phyloP scores from a whole-genome alignment of 345 rosid species.

The Eucalyptus pauciflora region DNA sequence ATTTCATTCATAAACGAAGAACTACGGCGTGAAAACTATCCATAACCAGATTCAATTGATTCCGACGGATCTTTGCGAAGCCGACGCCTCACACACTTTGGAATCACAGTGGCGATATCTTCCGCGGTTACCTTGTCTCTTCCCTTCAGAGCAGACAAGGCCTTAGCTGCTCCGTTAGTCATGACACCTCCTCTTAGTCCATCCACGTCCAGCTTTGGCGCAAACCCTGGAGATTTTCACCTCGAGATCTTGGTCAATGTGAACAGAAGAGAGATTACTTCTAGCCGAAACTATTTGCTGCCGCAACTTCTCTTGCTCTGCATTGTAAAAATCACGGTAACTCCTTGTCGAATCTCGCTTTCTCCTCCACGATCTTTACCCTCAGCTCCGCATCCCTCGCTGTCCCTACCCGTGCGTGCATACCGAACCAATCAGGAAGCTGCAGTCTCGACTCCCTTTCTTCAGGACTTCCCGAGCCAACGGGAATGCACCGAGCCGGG shows the following conservation, averaged over 20 bases:
- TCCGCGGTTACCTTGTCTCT: conserved; percentile 64
- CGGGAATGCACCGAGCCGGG: conserved; percentile 76
- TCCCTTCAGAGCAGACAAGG: conserved; percentile 77
- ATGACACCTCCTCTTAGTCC: conserved; percentile 89
- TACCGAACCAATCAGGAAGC: conserved; percentile 77
- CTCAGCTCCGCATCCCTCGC: conserved; percentile 60
- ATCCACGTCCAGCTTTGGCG: conserved; percentile 76
- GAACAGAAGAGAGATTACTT: conserved; percentile 49
- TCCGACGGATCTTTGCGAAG: conserved; percentile 90
- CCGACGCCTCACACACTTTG: conserved; percentile 87
- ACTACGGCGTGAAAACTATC: neutral
- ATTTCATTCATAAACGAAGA: neutral
- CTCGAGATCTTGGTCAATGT: conserved; percentile 64
- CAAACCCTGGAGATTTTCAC: conserved; percentile 89
- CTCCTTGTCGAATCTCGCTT: no score
- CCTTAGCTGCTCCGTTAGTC: conserved; percentile 89
- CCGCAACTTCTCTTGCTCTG: conserved; percentile 64
- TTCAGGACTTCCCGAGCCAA: conserved; percentile 88
- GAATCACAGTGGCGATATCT: conserved; percentile 85
- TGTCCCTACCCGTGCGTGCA: conserved; percentile 86
- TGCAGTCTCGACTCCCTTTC: conserved; percentile 84
- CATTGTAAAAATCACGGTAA: no score
- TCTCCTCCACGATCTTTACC: no score
- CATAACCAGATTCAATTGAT: conserved; percentile 46
- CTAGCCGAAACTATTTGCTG: conserved; percentile 59